Base-by-base conservation (phyloP, 257 asterid genomes). In the Capsicum baccatum region DNA sequence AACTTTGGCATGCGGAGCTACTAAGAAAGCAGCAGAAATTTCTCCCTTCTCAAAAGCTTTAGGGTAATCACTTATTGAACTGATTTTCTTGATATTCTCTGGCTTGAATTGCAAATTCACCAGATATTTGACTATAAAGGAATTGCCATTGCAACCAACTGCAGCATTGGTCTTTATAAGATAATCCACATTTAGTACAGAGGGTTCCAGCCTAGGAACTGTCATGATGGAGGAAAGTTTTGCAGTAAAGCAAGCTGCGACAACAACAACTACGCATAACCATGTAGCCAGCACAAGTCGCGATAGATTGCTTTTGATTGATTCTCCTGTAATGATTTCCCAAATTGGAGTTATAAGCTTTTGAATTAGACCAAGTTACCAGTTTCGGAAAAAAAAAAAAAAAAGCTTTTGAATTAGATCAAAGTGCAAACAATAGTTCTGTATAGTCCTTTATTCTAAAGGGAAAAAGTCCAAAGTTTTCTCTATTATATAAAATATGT, bases 11-110 rank as follows among this genome's bases (percentile, higher is more conserved):
- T 92, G 92, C 0, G 95, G 95, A 44, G 88, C 86, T 9, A 86
- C 90, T 21, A 92, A 83, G 85, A 94, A 94, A 11, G 94, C 98
- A 6, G 97, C 98, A 76, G 86, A 83, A 50, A 92, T 92, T n/a
- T 86, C 83, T 35, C 93, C 93, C 3, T n/a, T 86, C 8, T 76
- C 37, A 47, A 94, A 92, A 55, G 90, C 91, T 26, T 17, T 48
- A 0, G 90, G 91, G 73, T 91, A 92, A 7, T 89, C 92, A 2
- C 81, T 26, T 1, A 83, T 82, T 69, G 91, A 88, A 54, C 79
- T n/a, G 70, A 89, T 70, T 60, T 17, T 42, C 60, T 47, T 60
- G 17, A 91, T 73, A 21, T 92, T 91, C 12, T 80, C 86, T 0
- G 84, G 85, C 56, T 85, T 85, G 87, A 94, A 91, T n/a, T 70